Base-by-base conservation (phyloP, 495 filamentous ascomycete species). In the Penicillium maclennaniae region DNA sequence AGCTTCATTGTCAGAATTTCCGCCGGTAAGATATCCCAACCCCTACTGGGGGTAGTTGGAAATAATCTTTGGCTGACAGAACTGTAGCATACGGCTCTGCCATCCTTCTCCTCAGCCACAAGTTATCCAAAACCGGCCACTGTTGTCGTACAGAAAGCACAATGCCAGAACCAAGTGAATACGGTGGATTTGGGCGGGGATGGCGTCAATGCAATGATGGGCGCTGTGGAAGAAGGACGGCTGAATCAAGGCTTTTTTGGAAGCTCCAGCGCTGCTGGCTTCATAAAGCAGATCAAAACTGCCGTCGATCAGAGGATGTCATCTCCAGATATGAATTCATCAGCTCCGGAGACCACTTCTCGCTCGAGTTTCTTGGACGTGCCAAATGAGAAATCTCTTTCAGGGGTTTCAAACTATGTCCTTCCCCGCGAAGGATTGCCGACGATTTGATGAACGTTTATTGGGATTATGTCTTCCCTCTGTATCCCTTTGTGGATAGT, bases 191-290 rank as follows among this genome's bases (percentile, higher is more conserved):
- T 4, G 7, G 27, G 47, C 7, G 34, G 37, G 23, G 61, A 65
- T 31, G 67, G 70, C 0, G 68, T 73, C 4, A 73, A 70, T 51
- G 68, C 70, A 2, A 73, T 73, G 68, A 68, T 73, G 68, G 70
- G 68, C 10, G 60, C 67, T 0, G 61, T 73, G 7, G 68, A 68
- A 45, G 68, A 69, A 57, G 69, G 66, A 16, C 63, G 59, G 8
- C 61, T 61, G 15, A 65, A 55, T 4, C 68, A 71, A 26, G 70
- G 67, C 2, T 70, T 71, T 39, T 71, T 70, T 42, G 70, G 67
- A 25, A 71, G 67, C 55, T 70, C 68, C 4, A 71, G 66, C 41
- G 68, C 69, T 0, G 66, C 66, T 15, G 66, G 66, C 28, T 74
- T 74, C 26, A 72, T 72, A 55, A 69, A 61, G 6, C 69, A 72